A percentile compares a stretch with the other conserved stretches of the same genome.
Conservation (phyloP, 1,284 basidiomycete genomes). For the Rhodotorula mucilaginosa region DNA sequence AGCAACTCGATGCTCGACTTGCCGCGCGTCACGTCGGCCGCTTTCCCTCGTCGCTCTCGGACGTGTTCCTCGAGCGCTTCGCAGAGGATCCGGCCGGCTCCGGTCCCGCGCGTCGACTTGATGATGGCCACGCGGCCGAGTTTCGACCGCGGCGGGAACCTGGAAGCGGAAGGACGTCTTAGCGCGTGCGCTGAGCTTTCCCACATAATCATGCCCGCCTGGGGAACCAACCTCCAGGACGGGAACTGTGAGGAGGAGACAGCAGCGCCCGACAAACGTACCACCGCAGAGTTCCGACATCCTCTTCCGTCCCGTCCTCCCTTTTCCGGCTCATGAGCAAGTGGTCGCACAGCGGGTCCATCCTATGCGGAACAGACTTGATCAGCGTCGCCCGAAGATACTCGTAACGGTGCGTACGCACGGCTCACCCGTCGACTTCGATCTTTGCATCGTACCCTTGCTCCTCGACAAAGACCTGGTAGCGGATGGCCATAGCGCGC, state of each 20-base stretch:
- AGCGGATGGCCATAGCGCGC: constrained; percentile 38
- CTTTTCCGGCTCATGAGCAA: constrained; percentile 9
- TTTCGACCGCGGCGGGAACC: constrained; percentile 13
- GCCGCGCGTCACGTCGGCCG: background rate
- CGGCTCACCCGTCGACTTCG: constrained; percentile 19
- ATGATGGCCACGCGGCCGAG: constrained; percentile 25
- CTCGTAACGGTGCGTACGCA: too few relatives aligned
- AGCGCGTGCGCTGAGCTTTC: too few relatives aligned
- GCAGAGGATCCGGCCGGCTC: constrained; percentile 15
- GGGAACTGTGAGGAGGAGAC: too few relatives aligned
- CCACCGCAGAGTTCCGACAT: constrained; percentile 22
- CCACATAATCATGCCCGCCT: too few relatives aligned
- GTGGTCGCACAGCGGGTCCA: constrained; percentile 21
- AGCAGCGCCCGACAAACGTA: background rate
- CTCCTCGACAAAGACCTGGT: constrained; percentile 33
- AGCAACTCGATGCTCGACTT: constrained; percentile 8
- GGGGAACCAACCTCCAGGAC: too few relatives aligned
- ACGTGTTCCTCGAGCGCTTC: constrained; percentile 11
- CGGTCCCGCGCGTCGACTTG: constrained; percentile 9
- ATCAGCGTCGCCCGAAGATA: too few relatives aligned
- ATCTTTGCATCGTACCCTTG: constrained; percentile 22
- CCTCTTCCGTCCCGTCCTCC: constrained; percentile 5
- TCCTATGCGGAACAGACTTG: too few relatives aligned
- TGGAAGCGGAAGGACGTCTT: background rate
- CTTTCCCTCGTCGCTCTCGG: constrained; percentile 1